These are phyloP conservation scores for Bullera alba DNA, from an alignment of 768 basidiomycete genomes.

Conservation along the genomic window DNA sequence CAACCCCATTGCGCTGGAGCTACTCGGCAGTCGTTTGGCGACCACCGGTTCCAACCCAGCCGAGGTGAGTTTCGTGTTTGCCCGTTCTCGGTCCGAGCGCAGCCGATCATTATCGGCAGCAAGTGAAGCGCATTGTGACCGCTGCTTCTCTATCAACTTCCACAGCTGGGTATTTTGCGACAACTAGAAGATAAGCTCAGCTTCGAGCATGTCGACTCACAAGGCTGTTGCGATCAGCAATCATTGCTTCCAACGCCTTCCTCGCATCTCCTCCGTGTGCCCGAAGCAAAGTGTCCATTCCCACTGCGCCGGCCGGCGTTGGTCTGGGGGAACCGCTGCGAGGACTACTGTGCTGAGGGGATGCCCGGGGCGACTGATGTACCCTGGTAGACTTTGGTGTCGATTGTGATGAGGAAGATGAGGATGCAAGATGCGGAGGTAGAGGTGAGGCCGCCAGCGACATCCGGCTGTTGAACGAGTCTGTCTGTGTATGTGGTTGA, in stretches of 20 bases:
- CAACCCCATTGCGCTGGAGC: constrained; percentile 24
- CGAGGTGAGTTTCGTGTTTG: constrained; percentile 29
- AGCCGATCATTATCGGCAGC: constrained; percentile 80
- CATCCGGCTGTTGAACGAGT: neutral
- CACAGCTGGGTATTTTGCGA: constrained; percentile 83
- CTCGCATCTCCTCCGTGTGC: constrained; percentile 26
- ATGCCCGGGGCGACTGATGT: constrained; percentile 8
- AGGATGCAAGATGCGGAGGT: constrained; percentile 9
- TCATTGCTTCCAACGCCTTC: constrained; percentile 65
- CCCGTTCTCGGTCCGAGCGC: constrained; percentile 68
- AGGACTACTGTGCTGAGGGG: constrained; percentile 14
- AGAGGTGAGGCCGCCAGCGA: constrained; percentile 1
- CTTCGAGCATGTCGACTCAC: constrained; percentile 13
- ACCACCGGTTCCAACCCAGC: constrained; percentile 22
- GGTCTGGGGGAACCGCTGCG: constrained; percentile 14
- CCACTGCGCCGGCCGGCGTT: constrained; percentile 16
- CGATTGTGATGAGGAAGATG: neutral
- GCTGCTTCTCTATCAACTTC: constrained; percentile 91
- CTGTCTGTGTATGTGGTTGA: too few relatives aligned
- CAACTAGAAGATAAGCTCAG: constrained; percentile 4
- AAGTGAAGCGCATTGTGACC: constrained; percentile 68
- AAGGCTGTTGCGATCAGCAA: constrained; percentile 73
- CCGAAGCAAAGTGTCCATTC: constrained; percentile 29
- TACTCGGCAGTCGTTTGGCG: constrained; percentile 20
- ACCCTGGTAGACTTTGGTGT: constrained; percentile 8